Base-by-base conservation (phyloP, 2,329 filamentous ascomycete species). In the Sporothrix globosa region DNA sequence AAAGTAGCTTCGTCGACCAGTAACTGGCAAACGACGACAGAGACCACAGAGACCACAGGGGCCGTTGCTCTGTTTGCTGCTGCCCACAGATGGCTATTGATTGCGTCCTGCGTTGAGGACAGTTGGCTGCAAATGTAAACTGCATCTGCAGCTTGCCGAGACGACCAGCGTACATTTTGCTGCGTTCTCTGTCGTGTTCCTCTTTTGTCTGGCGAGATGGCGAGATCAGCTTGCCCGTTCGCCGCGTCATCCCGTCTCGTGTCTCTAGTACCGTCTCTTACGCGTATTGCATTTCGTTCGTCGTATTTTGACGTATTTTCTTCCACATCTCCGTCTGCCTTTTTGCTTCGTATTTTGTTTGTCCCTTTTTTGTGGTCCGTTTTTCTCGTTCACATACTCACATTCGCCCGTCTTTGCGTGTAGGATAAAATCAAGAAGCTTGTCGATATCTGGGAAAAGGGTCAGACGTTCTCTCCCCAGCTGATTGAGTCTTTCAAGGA, bases 401-500 rank as follows among this genome's bases (percentile, higher is more conserved):
- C 46, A 65, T 13, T 9, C 41, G 52, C 44, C 19, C 19, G 24
- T 44, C 39, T 27, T 54, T 24, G 19, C 39, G 54, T 61, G 58
- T 48, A 56, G 63, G 21, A 69, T n/a, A 60, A 46, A 39, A 52
- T 60, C 27, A 70, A 39, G 10, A 66, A 70, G 63, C 46, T 66
- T 1, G 50, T 67, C 14, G 61, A 52, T 39, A 58, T 67, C 53
- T 56, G 61, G 52, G 60, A 67, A n/a, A 41, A 67, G 46, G 54
- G 65, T 27, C 69, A 70, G 34, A 53, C 54, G 39, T 66, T 99
- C 80, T 93, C 96, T 34, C 79, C 86, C 54, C 81, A 89, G 69
- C 90, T 97, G 88, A 87, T 99, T 76, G 85, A 85, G 73, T 88
- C 88, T 50, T 97, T 97, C 85, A 95, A 93, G 82, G 86, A 92